Base-by-base conservation (phyloP, 176 grass and related monocot species). In the Leersia perrieri region DNA sequence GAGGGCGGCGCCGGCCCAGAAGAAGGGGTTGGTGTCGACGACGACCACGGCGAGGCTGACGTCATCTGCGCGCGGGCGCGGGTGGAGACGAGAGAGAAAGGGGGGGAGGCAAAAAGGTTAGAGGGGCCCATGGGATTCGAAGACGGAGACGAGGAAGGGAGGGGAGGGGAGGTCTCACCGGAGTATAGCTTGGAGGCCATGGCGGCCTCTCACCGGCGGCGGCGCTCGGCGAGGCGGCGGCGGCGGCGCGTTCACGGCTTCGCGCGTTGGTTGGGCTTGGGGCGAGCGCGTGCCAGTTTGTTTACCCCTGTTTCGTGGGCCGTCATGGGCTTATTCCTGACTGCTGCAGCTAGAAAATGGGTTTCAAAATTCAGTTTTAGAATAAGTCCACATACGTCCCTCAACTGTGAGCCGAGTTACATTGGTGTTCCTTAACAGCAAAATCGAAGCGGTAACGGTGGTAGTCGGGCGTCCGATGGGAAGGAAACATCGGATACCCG, bases 21-120 rank as follows among this genome's bases (percentile, higher is more conserved):
- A 98, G 86, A 98, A 93, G 62, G 95, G 95, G 78, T 98, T 98
- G 42, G 84, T 91, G 79, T 98, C 92, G 72, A 95, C 74, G 80
- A 98, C 84, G 0, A 94, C 83, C 31, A 95, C 86, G 25, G 89
- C 73, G 66, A 98, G 86, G 86, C 92, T 98, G 78, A 91, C 79
- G 33, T 98, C 95, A 84, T 95, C 95, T 98, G 84, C 68, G 45
- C 41, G 5, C 38, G 28, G 33, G 32, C 29, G 18, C 33, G 11
- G 47, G 47, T 22, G 47, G 47, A 51, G 47, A 51, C 47, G 47
- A 51, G 5, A 22, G 5, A 22, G 47, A 51, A 1, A 22, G 5
- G 7, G 45, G 27, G 18, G 44, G 26, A 49, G 45, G 23, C 39
- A 70, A 1, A 33, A 66, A 33, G 84, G 85, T 13, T 39, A 10